Base-by-base conservation (phyloP, 2,329 filamentous ascomycete species). In the Ophiocordyceps robertsii region DNA sequence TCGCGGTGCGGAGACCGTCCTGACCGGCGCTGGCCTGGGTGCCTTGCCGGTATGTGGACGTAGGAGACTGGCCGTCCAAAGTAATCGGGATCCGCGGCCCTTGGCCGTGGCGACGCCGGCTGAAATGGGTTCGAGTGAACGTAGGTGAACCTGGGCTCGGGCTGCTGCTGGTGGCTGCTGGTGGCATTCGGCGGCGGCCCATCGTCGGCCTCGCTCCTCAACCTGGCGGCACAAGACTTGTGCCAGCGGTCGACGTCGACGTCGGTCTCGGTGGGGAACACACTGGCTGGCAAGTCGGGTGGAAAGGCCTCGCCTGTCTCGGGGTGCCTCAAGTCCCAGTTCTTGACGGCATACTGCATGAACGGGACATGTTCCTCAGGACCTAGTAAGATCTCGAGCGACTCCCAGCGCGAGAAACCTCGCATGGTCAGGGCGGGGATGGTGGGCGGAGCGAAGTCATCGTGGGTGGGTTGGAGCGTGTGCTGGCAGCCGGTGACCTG, bases 371-470 rank as follows among this genome's bases (percentile, higher is more conserved):
- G 89, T 53, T 93, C 85, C 51, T 92, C 82, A 0, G 92, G 92
- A 2, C 81, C 84, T 2, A 96, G 73, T 31, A 96, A 68, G 19
- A 95, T 73, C 64, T 96, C 87, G 43, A 96, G 84, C 0, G 85
- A 87, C 66, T 95, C 83, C 90, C 90, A 98, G 58, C 86, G 80
- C 37, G 90, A 84, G 60, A 94, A 98, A 35, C 92, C 92, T 54
- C 78, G 76, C 0, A 74, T 70, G 31, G 90, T 93, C 43, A 98
- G 66, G 13, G 88, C 85, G 0, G 92, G 92, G 36, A 95, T 74
- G 0, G 75, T 79, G 0, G 90, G 92, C 1, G 80, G 69, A 4
- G 73, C 74, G 58, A 84, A 95, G 48, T 85, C 76, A 52, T 80
- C 73, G 33, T 77, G 74, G 39, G 77, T 76, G 1, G 86, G 86